phyloP scores from a whole-genome alignment of 169 alveolate species.

The Nephromyces sp. region DNA sequence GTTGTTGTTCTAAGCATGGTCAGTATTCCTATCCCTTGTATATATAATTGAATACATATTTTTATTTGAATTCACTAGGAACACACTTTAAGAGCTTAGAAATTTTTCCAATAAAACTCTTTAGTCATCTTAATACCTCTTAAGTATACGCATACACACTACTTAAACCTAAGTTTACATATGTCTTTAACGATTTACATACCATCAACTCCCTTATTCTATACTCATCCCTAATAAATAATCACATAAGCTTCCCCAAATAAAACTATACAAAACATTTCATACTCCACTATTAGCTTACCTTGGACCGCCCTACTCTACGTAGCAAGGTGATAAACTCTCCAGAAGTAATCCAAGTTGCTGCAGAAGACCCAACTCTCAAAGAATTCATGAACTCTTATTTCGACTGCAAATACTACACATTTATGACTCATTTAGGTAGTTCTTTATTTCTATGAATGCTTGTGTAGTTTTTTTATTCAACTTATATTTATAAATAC shows the following conservation, averaged over 20 bases:
- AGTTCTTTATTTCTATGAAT: neutral
- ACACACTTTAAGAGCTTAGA: too few species aligned
- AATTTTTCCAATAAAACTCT: too few species aligned
- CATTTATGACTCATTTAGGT: constrained; percentile 2
- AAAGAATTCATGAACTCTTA: constrained; percentile 53
- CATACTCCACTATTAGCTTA: constrained; percentile 55
- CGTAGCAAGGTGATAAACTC: neutral
- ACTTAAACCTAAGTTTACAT: too few species aligned
- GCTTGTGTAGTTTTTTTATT: too few species aligned
- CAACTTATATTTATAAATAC: neutral
- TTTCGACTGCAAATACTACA: neutral
- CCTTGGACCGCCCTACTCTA: constrained; percentile 71
- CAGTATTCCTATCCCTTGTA: neutral
- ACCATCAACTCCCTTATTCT: too few species aligned
- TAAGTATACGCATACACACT: too few species aligned
- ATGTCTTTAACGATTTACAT: too few species aligned
- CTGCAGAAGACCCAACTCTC: constrained; percentile 70
- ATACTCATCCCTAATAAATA: too few species aligned
- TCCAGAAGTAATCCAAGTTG: constrained; percentile 58
- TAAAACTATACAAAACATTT: neutral
- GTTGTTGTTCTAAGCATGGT: constrained; percentile 74
- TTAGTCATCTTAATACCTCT: too few species aligned
- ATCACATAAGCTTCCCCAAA: too few species aligned
- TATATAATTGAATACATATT: neutral
- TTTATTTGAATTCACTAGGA: too few species aligned